Percentiles rank a stretch among this genome's conserved stretches.
These are phyloP conservation scores for Hysterangium stoloniferum DNA, from an alignment of 768 basidiomycete species.

Conservation along the genomic window DNA sequence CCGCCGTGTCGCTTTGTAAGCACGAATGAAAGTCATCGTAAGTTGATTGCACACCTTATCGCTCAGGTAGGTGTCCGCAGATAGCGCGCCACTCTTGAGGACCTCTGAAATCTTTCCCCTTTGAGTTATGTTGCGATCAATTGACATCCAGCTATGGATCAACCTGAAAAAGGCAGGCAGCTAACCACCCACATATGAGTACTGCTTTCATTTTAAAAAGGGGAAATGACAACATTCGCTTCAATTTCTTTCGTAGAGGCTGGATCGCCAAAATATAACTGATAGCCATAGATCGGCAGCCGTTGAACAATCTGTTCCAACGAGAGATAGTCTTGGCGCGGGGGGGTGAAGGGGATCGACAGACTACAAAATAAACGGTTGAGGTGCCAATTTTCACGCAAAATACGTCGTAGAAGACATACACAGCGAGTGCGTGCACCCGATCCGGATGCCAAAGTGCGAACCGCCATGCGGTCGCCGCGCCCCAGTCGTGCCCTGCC, in stretches of 20 bases:
- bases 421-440: conserved; percentile 53
- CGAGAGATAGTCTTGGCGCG: conserved; percentile 39
- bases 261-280: conserved; percentile 53
- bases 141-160: background rate
- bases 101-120: no score
- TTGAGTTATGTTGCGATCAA: no score
- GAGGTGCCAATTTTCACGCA: conserved; percentile 1
- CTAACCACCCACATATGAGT: background rate
- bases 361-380: conserved; percentile 33
- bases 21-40: no score
- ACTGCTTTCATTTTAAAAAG: background rate
- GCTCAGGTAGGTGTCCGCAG: no score
- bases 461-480: conserved; percentile 54
- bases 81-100: no score
- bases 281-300: conserved; percentile 58
- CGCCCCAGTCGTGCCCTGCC: conserved; percentile 80
- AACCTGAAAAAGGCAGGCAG: background rate
- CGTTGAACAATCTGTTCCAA: conserved; percentile 42
- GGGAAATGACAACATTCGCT: conserved; percentile 35
- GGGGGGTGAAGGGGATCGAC: conserved; percentile 61
- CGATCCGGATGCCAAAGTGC: conserved; percentile 67
- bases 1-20: no score
- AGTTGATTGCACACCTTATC: no score
- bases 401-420: conserved; percentile 20
- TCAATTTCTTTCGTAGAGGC: conserved; percentile 50